Evolutionary conservation across 2,329 filamentous ascomycete species (phyloP).

Genomic region (Aureobasidium sp.): DNA sequence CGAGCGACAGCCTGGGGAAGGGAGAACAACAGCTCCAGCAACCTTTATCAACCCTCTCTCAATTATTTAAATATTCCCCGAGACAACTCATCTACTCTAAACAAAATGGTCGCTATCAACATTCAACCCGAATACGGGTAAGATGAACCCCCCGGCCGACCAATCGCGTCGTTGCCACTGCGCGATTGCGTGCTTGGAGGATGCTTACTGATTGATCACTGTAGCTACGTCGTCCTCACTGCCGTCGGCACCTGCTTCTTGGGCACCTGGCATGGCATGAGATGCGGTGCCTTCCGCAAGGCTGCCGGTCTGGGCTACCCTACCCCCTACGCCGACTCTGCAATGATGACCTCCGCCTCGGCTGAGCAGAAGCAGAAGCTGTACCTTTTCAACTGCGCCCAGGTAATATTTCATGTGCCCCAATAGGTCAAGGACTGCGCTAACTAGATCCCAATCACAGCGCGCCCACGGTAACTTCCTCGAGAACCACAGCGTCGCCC

Average conservation of each 20-base stretch:
- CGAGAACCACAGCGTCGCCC: constrained; percentile 47
- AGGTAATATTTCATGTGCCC: background rate
- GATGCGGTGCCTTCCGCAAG: constrained; percentile 41
- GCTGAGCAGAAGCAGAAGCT: constrained; percentile 32
- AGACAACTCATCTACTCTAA: background rate
- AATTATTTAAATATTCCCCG: background rate
- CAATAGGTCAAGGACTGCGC: background rate
- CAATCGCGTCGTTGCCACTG: background rate
- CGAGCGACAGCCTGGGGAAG: background rate
- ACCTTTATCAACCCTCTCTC: background rate
- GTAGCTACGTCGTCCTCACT: constrained; percentile 48
- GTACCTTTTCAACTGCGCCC: constrained; percentile 41
- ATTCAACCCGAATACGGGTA: constrained; percentile 43
- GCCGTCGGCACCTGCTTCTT: constrained; percentile 48
- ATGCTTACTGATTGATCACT: background rate
- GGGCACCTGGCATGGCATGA: constrained; percentile 40
- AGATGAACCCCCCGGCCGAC: constrained; percentile 13
- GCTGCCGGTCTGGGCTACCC: constrained; percentile 48
- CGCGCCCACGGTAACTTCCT: constrained; percentile 48
- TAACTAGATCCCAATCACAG: constrained; percentile 24
- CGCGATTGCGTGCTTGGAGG: constrained; percentile 3
- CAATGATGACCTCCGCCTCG: constrained; percentile 39
- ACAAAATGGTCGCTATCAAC: constrained; percentile 25
- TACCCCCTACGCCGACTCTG: constrained; percentile 48
- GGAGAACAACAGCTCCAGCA: background rate